Evolutionary conservation across 2,329 filamentous ascomycete genomes (phyloP).

Genomic region (Didymella exigua): DNA sequence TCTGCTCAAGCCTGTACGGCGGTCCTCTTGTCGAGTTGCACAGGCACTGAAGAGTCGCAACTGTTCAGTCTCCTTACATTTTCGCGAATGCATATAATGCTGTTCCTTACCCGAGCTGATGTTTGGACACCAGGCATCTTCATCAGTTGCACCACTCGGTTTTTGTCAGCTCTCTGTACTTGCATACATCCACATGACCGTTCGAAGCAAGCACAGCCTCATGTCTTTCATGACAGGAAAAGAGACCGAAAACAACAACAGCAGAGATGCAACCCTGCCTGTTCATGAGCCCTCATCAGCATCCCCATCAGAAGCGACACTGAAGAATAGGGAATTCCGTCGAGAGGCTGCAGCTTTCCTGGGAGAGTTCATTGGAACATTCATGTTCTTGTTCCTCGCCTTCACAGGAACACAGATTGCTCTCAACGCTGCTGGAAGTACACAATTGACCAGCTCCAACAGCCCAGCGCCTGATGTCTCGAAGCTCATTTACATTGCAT

Average conservation of each 20-base stretch:
- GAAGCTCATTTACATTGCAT: conserved; percentile 46
- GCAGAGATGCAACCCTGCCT: conserved; percentile 11
- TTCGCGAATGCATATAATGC: conserved; percentile 13
- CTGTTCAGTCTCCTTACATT: conserved; percentile 13
- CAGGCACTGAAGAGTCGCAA: conserved; percentile 3
- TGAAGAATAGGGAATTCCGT: conserved; percentile 14
- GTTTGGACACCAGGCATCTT: background rate
- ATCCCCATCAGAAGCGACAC: conserved; percentile 10
- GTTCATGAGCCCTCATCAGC: conserved; percentile 21
- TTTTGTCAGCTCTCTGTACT: background rate
- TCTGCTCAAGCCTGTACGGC: conserved; percentile 13
- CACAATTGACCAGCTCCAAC: conserved; percentile 34
- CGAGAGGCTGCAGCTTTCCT: conserved; percentile 35
- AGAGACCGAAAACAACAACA: conserved; percentile 10
- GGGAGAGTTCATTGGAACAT: conserved; percentile 54
- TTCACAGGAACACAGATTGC: conserved; percentile 53
- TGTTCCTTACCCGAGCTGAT: background rate
- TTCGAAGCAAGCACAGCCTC: conserved; percentile 17
- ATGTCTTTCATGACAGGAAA: conserved; percentile 18
- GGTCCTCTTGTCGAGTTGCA: conserved; percentile 15
- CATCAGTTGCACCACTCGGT: background rate
- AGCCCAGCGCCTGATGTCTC: conserved; percentile 22
- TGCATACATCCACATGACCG: conserved; percentile 6
- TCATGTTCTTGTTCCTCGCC: conserved; percentile 52
- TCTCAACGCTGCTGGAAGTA: conserved; percentile 48